These are phyloP conservation scores for Exsudoporus frostii DNA, from an alignment of 768 basidiomycete genomes.

Conservation along the genomic window DNA sequence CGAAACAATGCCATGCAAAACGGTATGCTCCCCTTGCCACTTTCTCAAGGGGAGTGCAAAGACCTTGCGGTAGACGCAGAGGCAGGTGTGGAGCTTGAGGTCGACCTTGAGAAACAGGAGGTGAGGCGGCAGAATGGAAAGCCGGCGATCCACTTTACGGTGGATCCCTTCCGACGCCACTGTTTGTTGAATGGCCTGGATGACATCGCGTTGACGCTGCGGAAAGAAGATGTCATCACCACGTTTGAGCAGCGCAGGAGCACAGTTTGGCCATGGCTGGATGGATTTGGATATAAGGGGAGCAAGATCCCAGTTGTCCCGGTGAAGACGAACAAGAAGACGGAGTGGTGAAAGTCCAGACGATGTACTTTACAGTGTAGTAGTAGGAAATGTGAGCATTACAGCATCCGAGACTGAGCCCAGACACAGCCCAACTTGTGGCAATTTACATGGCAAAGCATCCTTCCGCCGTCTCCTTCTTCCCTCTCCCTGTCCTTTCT, in stretches of 20 bases:
- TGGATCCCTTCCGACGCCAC: slow-evolving; percentile 89
- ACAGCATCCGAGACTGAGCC: slow-evolving; percentile 18
- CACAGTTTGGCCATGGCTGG: slow-evolving; percentile 90
- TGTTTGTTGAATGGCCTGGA: slow-evolving; percentile 95
- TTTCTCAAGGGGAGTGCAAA: slow-evolving; percentile 69
- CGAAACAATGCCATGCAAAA: slow-evolving; percentile 89
- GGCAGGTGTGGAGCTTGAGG: slow-evolving; percentile 70
- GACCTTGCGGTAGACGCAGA: slow-evolving; percentile 75
- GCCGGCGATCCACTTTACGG: slow-evolving; percentile 67
- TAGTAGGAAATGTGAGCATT: neutral
- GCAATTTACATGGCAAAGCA: slow-evolving; percentile 7
- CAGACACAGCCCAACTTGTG: slow-evolving; percentile 7
- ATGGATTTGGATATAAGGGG: slow-evolving; percentile 89
- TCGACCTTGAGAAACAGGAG: slow-evolving; percentile 81
- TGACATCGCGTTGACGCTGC: slow-evolving; percentile 93
- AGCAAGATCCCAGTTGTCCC: slow-evolving; percentile 62
- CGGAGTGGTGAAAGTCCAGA: slow-evolving; percentile 60
- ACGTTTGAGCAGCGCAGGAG: slow-evolving; percentile 78
- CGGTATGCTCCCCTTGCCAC: slow-evolving; percentile 78
- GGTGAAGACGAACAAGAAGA: slow-evolving; percentile 44
- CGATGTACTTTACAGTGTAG: neutral
- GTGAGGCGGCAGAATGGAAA: slow-evolving; percentile 74
- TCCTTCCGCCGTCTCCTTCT: neutral
- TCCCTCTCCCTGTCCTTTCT: neutral
- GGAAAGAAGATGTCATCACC: slow-evolving; percentile 68